Evolutionary conservation across 192 early-diverging fungal genomes (phyloP).

Genomic region (Anaeromyces robustus): DNA sequence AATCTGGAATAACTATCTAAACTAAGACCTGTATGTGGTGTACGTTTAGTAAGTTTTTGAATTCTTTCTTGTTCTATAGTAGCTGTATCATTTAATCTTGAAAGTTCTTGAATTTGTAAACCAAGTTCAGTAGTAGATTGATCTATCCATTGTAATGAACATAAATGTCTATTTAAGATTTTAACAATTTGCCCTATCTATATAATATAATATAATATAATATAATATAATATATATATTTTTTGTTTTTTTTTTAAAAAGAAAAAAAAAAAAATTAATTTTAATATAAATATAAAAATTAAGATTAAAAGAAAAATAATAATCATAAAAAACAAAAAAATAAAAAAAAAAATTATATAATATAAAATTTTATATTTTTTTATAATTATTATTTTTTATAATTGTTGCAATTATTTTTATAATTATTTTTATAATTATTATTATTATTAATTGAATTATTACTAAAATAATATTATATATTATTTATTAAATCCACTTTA

Average conservation of each 20-base stretch:
- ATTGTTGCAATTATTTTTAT: too few species aligned
- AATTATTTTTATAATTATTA: too few species aligned
- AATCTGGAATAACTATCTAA: background rate
- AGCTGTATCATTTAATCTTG: background rate
- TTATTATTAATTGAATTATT: too few species aligned
- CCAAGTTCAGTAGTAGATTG: conserved; percentile 28
- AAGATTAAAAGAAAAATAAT: too few species aligned
- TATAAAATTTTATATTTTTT: too few species aligned
- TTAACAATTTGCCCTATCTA: conserved; percentile 58
- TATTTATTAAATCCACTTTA: too few species aligned
- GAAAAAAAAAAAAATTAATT: too few species aligned
- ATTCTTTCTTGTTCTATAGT: background rate
- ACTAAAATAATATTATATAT: too few species aligned
- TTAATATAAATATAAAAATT: too few species aligned
- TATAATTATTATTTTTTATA: too few species aligned
- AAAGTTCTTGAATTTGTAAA: background rate
- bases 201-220: background rate
- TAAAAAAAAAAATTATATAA: too few species aligned
- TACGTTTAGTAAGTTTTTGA: background rate
- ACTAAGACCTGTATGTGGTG: background rate
- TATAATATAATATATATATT: background rate
- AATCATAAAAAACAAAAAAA: too few species aligned
- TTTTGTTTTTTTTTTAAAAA: background rate
- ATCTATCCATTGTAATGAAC: conserved; percentile 89
- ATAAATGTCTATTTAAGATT: conserved; percentile 82